Evolutionary conservation across 2,329 filamentous ascomycete genomes (phyloP), one percentile per base, ranked within the genome.

Genomic region (Diaporthe aspalathi): DNA sequence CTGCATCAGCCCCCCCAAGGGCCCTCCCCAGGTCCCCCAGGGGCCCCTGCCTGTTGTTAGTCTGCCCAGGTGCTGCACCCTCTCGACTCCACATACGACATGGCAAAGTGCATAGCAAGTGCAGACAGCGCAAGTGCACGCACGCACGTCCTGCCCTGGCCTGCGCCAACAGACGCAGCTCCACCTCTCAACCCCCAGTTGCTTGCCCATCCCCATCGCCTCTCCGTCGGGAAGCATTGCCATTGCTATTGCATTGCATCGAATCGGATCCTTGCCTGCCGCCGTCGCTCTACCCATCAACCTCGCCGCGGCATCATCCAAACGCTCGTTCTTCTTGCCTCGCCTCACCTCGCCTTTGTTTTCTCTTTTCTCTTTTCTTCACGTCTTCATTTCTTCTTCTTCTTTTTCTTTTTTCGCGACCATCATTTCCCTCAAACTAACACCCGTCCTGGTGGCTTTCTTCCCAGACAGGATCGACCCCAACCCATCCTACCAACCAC

Each of bases 391-490:
- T 24, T 50, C 35, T 38, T 38, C 35, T 38, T 38, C 9, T 38
- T 11, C 52, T 53, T 43, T 66, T 38, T 38, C 9, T 38, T 11
- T 57, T 53, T 43, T 66, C 35, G 27, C 62, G 16, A 43, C 27
- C 49, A 45, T 40, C 60, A 43, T 53, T 47, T 45, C 35, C 16
- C 32, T 57, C 45, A 17, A 60, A 47, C 73, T 68, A 67, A 71
- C 65, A 12, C 76, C 75, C 76, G 73, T 76, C 77, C 76, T 67
- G 75, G 71, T 75, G 71, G 76, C 74, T 73, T 72, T 74, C 45
- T 57, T 50, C 69, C 20, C 72, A 60, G n/a, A 54, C 50, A 57
- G 43, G 27, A 57, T 43, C 63, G 43, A 40, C 3, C 22, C 50
- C 60, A 40, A 2, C n/a, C 50, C 49, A 62, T 53, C 45, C 43